Evolutionary conservation across 164 flowering plant species (phyloP).

Genomic region (Tetracentron sinense): DNA sequence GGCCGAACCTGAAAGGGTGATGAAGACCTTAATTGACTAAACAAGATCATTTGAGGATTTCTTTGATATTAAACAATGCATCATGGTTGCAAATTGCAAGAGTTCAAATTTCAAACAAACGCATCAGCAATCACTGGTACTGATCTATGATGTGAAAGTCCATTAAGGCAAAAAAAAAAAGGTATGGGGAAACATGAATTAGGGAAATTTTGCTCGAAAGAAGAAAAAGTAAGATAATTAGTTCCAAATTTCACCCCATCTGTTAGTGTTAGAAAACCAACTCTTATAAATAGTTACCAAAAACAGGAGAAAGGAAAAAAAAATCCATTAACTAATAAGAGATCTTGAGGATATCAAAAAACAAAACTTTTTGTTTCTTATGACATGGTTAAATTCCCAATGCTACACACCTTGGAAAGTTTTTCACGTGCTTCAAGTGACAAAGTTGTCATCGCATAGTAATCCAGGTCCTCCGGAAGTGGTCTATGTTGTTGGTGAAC

Average conservation of each 20-base stretch:
- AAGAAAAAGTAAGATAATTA: neutral
- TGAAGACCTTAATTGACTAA: neutral
- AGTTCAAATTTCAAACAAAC: too few relatives aligned
- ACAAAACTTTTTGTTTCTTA: neutral
- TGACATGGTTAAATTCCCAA: neutral
- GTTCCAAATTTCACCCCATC: too few relatives aligned
- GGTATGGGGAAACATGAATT: neutral
- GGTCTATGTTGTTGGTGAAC: slow-evolving; percentile 72
- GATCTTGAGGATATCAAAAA: neutral
- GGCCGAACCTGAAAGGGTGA: slow-evolving; percentile 72
- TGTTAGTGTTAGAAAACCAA: too few relatives aligned
- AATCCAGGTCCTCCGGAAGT: slow-evolving; percentile 84
- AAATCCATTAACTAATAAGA: too few relatives aligned
- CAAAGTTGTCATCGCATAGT: slow-evolving; percentile 72
- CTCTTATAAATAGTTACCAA: too few relatives aligned
- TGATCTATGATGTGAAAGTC: too few relatives aligned
- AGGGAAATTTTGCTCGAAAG: neutral
- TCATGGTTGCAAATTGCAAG: neutral
- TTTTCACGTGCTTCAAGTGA: slow-evolving; percentile 90
- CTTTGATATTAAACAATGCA: neutral
- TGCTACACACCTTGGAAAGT: slow-evolving; percentile 66
- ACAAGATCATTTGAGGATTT: neutral
- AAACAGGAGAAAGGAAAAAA: too few relatives aligned
- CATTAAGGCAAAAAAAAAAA: neutral
- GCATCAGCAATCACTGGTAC: neutral